Evolutionary conservation across 164 flowering plant species (phyloP), one percentile per base, ranked within the genome.

Genomic region (Magnolia changhungtana): DNA sequence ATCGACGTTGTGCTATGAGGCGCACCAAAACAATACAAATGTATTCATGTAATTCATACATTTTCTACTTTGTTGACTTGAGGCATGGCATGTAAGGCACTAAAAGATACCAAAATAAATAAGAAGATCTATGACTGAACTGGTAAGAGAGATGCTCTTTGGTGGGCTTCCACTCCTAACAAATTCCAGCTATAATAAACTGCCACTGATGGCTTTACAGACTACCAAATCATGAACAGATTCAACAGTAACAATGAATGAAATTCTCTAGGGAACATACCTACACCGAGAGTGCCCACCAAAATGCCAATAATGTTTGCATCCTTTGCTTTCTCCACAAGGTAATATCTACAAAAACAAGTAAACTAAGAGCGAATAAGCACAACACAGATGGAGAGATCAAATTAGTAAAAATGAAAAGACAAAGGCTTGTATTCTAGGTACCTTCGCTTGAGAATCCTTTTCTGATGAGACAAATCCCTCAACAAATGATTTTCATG

Each of bases 201-300:
- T 52, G 49, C 49, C 24, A 24, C 6, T n/a, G 70, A 23, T 29
- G 16, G 61, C 31, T 67, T 23, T 64, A 19, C 20, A 64, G 67
- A 67, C 70, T 29, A 67, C 11, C 67, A 65, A 21, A 29, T 18
- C 9, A 27, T 20, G 8, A 27, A 63, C 23, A 71, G 10, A 71
- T 50, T 20, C 73, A 71, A 19, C 19, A 69, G 3, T 7, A 71
- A 29, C 2, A 31, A 69, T 51, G 18, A 37, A 4, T 13, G 11
- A 71, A 55, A 55, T 55, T 55, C 61, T 55, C n/a, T 10, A 66
- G 11, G 65, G n/a, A 85, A 77, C 86, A 72, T 87, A 91, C 97
- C 98, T 76, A 92, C 96, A 78, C 96, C 99, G 81, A 96, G 98
- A 49, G 99, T 94, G 24, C 99, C 99, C 58, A 96, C 98, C 88